These are phyloP conservation scores for Lodderomyces margitis DNA, from an alignment of 1,139 yeast species.

Conservation along the genomic window DNA sequence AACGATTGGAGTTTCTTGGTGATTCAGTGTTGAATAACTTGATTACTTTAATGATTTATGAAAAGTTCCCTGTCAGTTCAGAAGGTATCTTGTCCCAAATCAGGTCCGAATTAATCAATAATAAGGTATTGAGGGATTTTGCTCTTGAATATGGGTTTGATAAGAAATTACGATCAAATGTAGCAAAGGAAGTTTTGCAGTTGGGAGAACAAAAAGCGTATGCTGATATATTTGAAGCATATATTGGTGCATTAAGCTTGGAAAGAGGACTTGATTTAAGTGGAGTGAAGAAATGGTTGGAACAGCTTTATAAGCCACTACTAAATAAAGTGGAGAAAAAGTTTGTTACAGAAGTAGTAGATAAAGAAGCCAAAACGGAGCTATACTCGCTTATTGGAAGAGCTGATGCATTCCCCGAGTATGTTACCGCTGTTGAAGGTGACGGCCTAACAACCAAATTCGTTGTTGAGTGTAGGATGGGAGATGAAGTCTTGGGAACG, in stretches of 20 bases:
- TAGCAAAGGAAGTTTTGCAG: slow-evolving; percentile 33
- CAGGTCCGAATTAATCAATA: slow-evolving; percentile 72
- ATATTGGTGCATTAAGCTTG: slow-evolving; percentile 76
- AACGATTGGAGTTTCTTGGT: slow-evolving; percentile 89
- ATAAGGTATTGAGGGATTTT: slow-evolving; percentile 70
- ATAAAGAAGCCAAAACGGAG: slow-evolving; percentile 70
- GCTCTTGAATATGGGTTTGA: slow-evolving; percentile 71
- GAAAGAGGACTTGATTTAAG: slow-evolving; percentile 51
- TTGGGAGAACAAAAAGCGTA: slow-evolving; percentile 51
- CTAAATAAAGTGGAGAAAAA: slow-evolving; percentile 27
- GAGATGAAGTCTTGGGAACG: slow-evolving; percentile 51
- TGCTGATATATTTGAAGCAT: slow-evolving; percentile 88
- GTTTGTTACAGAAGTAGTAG: slow-evolving; percentile 34
- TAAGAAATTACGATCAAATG: slow-evolving; percentile 50
- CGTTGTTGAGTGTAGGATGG: slow-evolving; percentile 66
- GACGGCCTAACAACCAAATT: slow-evolving; percentile 53
- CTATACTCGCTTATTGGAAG: slow-evolving; percentile 79
- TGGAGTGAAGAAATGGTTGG: slow-evolving; percentile 60
- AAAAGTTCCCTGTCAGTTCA: slow-evolving; percentile 62
- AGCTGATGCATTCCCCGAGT: slow-evolving; percentile 65
- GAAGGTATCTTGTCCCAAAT: slow-evolving; percentile 82
- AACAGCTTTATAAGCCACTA: slow-evolving; percentile 42
- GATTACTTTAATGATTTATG: slow-evolving; percentile 66
- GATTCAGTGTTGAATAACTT: slow-evolving; percentile 81
- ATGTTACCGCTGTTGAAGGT: slow-evolving; percentile 52